phyloP scores from a whole-genome alignment of 2,329 filamentous ascomycete species.

The Aotearoamyces nothofagi region DNA sequence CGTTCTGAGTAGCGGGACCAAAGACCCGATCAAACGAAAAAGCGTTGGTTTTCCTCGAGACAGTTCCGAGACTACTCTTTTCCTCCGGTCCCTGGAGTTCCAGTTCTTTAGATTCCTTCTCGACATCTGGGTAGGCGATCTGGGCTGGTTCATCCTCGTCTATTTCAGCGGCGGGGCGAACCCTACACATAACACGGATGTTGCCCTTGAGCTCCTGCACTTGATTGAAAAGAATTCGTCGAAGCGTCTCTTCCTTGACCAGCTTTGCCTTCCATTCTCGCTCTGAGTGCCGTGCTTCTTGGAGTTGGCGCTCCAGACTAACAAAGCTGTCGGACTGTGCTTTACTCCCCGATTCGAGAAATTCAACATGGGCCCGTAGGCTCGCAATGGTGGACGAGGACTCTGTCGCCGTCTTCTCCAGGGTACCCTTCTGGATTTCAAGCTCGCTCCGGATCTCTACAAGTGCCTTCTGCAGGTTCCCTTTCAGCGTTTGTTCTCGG shows the following conservation, averaged over 20 bases:
- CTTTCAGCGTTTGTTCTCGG: conserved; percentile 39
- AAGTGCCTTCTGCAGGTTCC: conserved; percentile 27
- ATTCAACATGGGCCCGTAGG: conserved; percentile 69
- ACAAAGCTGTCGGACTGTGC: conserved; percentile 78
- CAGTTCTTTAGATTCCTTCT: conserved; percentile 78
- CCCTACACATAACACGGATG: conserved; percentile 94
- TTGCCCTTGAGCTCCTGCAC: conserved; percentile 97
- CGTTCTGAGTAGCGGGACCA: conserved; percentile 59
- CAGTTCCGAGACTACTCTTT: conserved; percentile 61
- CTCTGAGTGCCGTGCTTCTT: conserved; percentile 57
- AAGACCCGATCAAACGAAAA: conserved; percentile 95
- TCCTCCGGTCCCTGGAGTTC: conserved; percentile 72
- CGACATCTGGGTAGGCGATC: conserved; percentile 64
- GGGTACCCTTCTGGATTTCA: conserved; percentile 25
- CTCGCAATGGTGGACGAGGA: conserved; percentile 44
- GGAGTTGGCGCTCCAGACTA: conserved; percentile 64
- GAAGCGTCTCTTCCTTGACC: conserved; percentile 78
- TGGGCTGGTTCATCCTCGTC: conserved; percentile 47
- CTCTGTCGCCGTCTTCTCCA: conserved; percentile 34
- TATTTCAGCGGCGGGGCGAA: conserved; percentile 54
- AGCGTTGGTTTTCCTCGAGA: conserved; percentile 63
- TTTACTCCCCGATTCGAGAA: conserved; percentile 79
- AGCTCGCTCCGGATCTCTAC: too few species aligned
- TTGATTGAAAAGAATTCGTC: conserved; percentile 89
- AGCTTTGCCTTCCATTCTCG: conserved; percentile 66